These are phyloP conservation scores for Penicillium pulvis DNA, from an alignment of 495 filamentous ascomycete genomes.

Conservation along the genomic window DNA sequence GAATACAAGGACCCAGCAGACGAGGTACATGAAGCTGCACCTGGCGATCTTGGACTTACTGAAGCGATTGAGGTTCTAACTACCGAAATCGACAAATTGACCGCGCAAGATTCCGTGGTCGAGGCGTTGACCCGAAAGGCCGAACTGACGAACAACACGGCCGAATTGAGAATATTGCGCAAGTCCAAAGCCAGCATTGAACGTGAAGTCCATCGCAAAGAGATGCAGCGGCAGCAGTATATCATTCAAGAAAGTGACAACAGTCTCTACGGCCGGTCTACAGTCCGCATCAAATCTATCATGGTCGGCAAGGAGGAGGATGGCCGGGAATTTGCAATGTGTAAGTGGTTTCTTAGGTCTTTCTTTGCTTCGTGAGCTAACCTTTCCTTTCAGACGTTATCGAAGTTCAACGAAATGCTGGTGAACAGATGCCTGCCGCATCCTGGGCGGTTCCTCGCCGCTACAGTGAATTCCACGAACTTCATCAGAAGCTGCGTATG, in stretches of 20 bases:
- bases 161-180: conserved; percentile 86
- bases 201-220: conserved; percentile 88
- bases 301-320: conserved; percentile 91
- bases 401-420: conserved; percentile 86
- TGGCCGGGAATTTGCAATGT: conserved; percentile 90
- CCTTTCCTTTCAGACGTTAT: conserved; percentile 61
- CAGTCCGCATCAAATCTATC: conserved; percentile 84
- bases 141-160: conserved; percentile 93
- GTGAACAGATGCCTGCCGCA: conserved; percentile 84
- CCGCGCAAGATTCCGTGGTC: conserved; percentile 84
- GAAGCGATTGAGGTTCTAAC: conserved; percentile 87
- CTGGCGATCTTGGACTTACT: conserved; percentile 89
- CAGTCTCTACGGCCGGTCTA: conserved; percentile 89
- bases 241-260: conserved; percentile 98
- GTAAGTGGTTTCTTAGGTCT: conserved; percentile 38
- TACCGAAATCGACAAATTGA: conserved; percentile 85
- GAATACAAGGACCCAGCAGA: conserved; percentile 68
- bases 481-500: conserved; percentile 83
- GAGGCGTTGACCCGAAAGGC: conserved; percentile 92
- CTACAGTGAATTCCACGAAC: conserved; percentile 96
- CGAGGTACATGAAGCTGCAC: conserved; percentile 90
- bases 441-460: conserved; percentile 78
- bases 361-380: conserved; percentile 4
- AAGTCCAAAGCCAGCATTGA: conserved; percentile 94
- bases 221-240: conserved; percentile 95